Evolutionary conservation across 768 basidiomycete genomes (phyloP), one percentile per base, ranked within the genome.

Genomic region (Mycena metata): DNA sequence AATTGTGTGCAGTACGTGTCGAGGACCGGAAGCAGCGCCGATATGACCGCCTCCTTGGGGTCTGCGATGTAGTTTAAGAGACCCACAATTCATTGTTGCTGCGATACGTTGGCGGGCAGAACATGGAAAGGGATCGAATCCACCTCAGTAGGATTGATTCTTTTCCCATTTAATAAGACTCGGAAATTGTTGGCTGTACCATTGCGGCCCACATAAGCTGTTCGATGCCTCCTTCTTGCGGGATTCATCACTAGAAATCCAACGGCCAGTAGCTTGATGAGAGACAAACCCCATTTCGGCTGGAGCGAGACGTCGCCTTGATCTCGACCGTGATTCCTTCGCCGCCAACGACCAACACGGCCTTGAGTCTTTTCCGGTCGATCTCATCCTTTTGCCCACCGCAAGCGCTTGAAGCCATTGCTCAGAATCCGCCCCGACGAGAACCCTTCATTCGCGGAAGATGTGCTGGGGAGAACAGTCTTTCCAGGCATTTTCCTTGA

Each of bases 221-320:
- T 81, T 76, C n/a, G 98, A 75, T 3, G 95, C 96, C 15, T 80
- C 83, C n/a, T 69, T 75, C 35, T 94, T 77, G 11, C 96, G 88
- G n/a, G 41, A 59, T 55, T 84, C 79, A 24, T 94, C 86, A 2
- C 84, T 83, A 17, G 96, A 96, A 83, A 79, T 99, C 97, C 63
- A 99, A 81, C 4, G 97, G 96, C 76, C 96, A 96, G 78, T 95
- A 99, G 8, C 80, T 80, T 30, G 76, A 79, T 19, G 83, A 75
- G 24, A 82, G 72, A 79, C 78, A 99, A 98, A 4, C 90, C 95
- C 96, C 97, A 99, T 83, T 99, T 99, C 36, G 97, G 97, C 97
- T 98, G 75, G 6, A 36, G 60, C 19, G 41, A 36, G 42, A 52
- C n/a, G 68, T n/a, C 66, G 95, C 97, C 89, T 99, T 99, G 78